Percentiles rank a stretch among this genome's conserved stretches.
phyloP scores from a whole-genome alignment of 768 basidiomycete species.

The Rhizopogon roseolus region DNA sequence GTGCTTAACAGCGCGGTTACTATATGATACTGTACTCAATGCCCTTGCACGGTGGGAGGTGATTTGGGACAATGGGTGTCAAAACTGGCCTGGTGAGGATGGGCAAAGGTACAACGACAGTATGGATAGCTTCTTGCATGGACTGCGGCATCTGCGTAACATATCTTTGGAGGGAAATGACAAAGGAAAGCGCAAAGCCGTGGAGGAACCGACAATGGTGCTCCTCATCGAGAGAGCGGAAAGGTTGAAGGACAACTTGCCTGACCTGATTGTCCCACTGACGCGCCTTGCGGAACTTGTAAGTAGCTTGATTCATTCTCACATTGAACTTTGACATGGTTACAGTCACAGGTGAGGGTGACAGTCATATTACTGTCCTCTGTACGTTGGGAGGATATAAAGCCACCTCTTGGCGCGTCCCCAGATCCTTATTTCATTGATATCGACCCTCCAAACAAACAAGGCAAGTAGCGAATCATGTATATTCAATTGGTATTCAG shows the following conservation, averaged over 20 bases:
- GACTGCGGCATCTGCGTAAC: conserved; percentile 39
- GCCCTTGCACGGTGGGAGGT: conserved; percentile 50
- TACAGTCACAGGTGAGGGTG: conserved; percentile 54
- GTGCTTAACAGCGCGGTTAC: conserved; percentile 55
- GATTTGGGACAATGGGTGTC: conserved; percentile 57
- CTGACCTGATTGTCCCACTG: conserved; percentile 66
- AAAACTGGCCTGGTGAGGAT: conserved; percentile 46
- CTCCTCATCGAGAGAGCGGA: conserved; percentile 68
- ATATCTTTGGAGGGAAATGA: conserved; percentile 8
- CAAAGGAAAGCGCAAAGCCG: conserved; percentile 29
- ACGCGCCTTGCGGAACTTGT: conserved; percentile 72
- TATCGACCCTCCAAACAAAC: conserved; percentile 47
- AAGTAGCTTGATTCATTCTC: conserved; percentile 13
- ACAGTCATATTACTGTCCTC: conserved; percentile 61
- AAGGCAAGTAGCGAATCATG: conserved; percentile 36
- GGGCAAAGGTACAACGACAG: conserved; percentile 54
- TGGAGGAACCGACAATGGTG: conserved; percentile 37
- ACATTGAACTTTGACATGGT: background rate
- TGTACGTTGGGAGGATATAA: conserved; percentile 66
- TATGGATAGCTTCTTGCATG: conserved; percentile 68
- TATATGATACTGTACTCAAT: conserved; percentile 68
- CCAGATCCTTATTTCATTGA: conserved; percentile 71
- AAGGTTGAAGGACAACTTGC: conserved; percentile 53
- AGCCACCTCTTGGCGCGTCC: conserved; percentile 64
- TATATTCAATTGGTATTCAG: background rate